Evolutionary conservation across 1,284 basidiomycete genomes (phyloP).

Genomic region (Ganoderma resinaceum): DNA sequence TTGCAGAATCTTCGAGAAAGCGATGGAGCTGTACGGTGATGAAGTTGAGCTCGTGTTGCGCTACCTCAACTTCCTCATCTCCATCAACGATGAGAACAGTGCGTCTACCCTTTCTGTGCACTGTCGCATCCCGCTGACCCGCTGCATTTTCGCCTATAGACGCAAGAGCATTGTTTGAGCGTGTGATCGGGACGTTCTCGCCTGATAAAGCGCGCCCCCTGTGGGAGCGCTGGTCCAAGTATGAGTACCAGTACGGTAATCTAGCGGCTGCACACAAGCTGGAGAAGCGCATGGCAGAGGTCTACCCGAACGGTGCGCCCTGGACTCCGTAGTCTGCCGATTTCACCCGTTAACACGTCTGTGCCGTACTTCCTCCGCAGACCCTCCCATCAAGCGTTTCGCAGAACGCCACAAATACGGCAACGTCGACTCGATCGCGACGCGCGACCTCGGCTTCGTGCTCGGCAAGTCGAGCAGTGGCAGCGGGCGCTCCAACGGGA

Average conservation of each 20-base stretch:
- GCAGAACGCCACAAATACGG: slow-evolving; percentile 91
- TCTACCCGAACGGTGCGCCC: slow-evolving; percentile 80
- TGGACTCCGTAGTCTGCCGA: neutral
- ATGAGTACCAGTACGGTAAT: slow-evolving; percentile 96
- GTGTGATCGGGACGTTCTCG: slow-evolving; percentile 81
- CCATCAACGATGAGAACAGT: slow-evolving; percentile 97
- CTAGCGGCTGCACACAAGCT: slow-evolving; percentile 89
- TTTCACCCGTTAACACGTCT: neutral
- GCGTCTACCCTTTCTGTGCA: slow-evolving; percentile 39
- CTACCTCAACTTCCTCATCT: slow-evolving; percentile 93
- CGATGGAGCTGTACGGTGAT: slow-evolving; percentile 85
- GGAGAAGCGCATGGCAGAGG: slow-evolving; percentile 87
- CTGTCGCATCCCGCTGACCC: slow-evolving; percentile 10
- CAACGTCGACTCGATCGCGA: slow-evolving; percentile 88
- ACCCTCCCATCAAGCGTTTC: slow-evolving; percentile 90
- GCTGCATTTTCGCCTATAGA: slow-evolving; percentile 55
- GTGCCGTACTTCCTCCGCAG: slow-evolving; percentile 50
- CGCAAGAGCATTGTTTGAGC: slow-evolving; percentile 95
- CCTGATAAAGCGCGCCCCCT: slow-evolving; percentile 84
- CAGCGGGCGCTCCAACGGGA: slow-evolving; percentile 29
- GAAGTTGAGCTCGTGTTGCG: slow-evolving; percentile 89
- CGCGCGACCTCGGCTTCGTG: slow-evolving; percentile 86
- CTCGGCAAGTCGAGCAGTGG: slow-evolving; percentile 35
- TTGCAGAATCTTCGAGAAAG: slow-evolving; percentile 93
- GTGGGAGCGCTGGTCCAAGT: slow-evolving; percentile 96